Conservation (phyloP, 148 eudicot species). For the Rhododendron ferrugineum region DNA sequence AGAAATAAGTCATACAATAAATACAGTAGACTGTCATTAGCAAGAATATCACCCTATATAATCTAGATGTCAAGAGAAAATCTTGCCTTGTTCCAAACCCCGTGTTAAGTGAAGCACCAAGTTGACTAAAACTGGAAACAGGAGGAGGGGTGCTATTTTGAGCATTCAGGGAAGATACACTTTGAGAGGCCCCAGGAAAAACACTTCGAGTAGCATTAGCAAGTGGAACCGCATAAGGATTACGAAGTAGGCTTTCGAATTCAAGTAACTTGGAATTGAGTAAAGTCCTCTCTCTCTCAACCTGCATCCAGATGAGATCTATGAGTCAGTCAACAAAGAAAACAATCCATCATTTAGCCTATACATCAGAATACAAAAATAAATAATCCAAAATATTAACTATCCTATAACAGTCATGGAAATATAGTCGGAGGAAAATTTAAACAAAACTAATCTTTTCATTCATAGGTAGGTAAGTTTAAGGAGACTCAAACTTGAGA, state of each 20-base stretch:
- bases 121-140: constrained; percentile 61
- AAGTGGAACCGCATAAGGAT: constrained; percentile 45
- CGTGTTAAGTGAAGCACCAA: constrained; percentile 40
- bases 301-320: constrained; percentile 36
- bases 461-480: not conserved
- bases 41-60: constrained; percentile 2
- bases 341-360: constrained; percentile 1
- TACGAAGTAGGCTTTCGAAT: constrained; percentile 52
- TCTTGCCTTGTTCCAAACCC: constrained; percentile 49
- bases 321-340: not conserved
- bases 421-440: not conserved
- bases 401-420: not conserved
- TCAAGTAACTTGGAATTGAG: constrained; percentile 61
- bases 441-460: not conserved
- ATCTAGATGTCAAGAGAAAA: constrained; percentile 1
- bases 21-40: not conserved
- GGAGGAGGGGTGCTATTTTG: constrained; percentile 39
- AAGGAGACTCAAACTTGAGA: not conserved
- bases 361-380: not conserved
- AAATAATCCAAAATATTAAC: not conserved
- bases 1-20: not conserved
- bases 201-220: constrained; percentile 35
- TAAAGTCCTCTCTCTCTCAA: constrained; percentile 81
- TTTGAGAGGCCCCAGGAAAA: constrained; percentile 32
- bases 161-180: constrained; percentile 26